Conservation (phyloP, 2,329 filamentous ascomycete genomes). For the Pyrenophora tritici-repentis region DNA sequence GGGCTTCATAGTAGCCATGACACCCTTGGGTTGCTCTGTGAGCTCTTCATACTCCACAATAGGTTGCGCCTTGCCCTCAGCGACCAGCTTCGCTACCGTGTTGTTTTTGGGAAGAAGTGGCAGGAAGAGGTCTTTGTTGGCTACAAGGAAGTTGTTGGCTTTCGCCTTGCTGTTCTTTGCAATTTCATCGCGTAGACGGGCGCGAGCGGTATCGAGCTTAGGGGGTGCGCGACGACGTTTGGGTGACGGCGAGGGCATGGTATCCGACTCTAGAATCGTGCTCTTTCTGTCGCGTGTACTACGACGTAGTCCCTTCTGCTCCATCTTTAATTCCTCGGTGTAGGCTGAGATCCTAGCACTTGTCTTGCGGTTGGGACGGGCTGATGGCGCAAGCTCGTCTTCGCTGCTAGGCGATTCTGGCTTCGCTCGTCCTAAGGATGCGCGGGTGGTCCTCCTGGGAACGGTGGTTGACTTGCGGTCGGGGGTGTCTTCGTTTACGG, state of each 20-base stretch:
- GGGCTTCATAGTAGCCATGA: constrained; percentile 74
- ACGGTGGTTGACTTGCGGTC: not conserved
- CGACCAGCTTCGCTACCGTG: constrained; percentile 49
- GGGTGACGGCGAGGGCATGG: constrained; percentile 18
- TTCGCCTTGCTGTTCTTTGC: constrained; percentile 50
- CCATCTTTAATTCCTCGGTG: constrained; percentile 41
- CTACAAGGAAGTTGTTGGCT: constrained; percentile 53
- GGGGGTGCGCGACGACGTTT: constrained; percentile 16
- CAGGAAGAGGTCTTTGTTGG: constrained; percentile 53
- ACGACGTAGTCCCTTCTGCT: constrained; percentile 29
- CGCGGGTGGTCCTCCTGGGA: constrained; percentile 2
- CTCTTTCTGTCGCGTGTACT: constrained; percentile 32
- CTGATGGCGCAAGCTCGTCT: constrained; percentile 30
- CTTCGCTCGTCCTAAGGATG: not conserved
- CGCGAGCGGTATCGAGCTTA: constrained; percentile 48
- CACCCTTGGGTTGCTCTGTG: constrained; percentile 50
- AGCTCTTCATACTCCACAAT: constrained; percentile 51
- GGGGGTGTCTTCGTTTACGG: constrained; percentile 1
- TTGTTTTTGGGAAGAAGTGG: constrained; percentile 53
- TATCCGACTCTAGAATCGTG: constrained; percentile 41
- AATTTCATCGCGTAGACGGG: constrained; percentile 50
- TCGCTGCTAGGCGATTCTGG: constrained; percentile 20
- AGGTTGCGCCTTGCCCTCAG: constrained; percentile 22
- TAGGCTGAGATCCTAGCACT: constrained; percentile 18
- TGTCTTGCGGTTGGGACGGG: constrained; percentile 16